Base-by-base conservation (phyloP, 1,284 basidiomycete species). In the Puccinia novopanici region DNA sequence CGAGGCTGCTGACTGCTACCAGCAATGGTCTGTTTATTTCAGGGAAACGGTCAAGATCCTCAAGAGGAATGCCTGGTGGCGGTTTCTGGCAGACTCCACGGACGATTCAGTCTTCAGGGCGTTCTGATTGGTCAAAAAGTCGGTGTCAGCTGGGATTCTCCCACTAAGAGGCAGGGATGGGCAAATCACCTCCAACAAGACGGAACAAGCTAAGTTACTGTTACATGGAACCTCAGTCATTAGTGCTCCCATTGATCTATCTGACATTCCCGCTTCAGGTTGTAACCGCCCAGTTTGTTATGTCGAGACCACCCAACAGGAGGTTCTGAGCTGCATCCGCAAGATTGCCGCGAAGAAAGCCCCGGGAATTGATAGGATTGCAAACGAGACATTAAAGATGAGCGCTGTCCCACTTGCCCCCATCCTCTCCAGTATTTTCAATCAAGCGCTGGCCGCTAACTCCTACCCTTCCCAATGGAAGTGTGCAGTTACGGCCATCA, bases 171-270 rank as follows among this genome's bases (percentile, higher is more conserved):
- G 13, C 27, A 10, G 8, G 2, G 54, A 74, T 15, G 57, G 50
- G 19, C 19, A 9, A 3, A 12, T 74, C 3, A 48, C 34, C 12
- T 24, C n/a, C 9, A 52, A 74, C 48, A 55, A 57, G 34, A 22
- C 10, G 19, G 24, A 74, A 37, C 24, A 74, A 37, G 71, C 71
- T 57, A 40, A 74, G 54, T 54, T 74, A 13, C 54, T 74, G 10
- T 74, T 74, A 19, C 12, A 27, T 10, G 71, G 50, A 5, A 74
- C 71, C 12, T 74, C 71, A 12, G 27, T 55, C 34, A 57, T 37
- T 17, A 57, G 40, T 34, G 57, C 40, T 24, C 52, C 42, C 15
- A 40, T 54, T 40, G 71, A 74, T 52, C 27, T 37, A 19, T 55
- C 71, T 19, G 54, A 74, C n/a, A 37, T 74, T 24, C 6, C 27